Evolutionary conservation across 176 grass and related monocot genomes (phyloP), one percentile per base, ranked within the genome.

Genomic region (Paspalum vaginatum): DNA sequence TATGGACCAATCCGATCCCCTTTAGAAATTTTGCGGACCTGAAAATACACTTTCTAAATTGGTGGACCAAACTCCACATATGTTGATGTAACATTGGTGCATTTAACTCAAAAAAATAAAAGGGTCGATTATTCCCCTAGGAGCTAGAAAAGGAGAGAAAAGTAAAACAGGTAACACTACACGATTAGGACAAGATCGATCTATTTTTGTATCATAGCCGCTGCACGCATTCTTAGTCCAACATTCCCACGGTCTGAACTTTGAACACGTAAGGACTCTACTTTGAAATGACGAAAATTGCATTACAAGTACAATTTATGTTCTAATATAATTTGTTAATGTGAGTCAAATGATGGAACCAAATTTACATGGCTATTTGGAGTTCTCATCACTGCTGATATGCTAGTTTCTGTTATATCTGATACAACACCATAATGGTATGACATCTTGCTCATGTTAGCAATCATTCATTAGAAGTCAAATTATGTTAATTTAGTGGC

Each of bases 311-410:
- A 11, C 37, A 63, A 61, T 54, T 82, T 22, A 21, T 68, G 0
- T 75, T 58, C 9, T 69, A 61, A 32, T 41, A 51, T 45, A 61
- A 52, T 62, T 65, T 68, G 56, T 69, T 17, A 37, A 65, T 27
- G 11, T 76, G 13, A 62, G 32, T 21, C 9, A 70, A 17, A 76
- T 26, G 44, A 48, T 70, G 21, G 42, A 26, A 48, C 21, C 44
- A 26, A 70, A 70, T 72, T 55, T 18, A 17, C 54, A 72, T 47
- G 22, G 59, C 18, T 20, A 47, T 42, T 61, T 61, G 0, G 20
- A 37, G 24, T 63, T 45, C 9, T 26, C 47, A 76, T 49, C 24
- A 61, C 56, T 13, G 1, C 11, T 45, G 11, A 45, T 74, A 40
- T 65, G 40, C 46, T 75, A 41, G 4, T 26, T 41, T 43, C 6